Percentiles rank a stretch among this genome's conserved stretches.
phyloP scores from a whole-genome alignment of 805 yeast species.

The Nakazawaea pomicola region DNA sequence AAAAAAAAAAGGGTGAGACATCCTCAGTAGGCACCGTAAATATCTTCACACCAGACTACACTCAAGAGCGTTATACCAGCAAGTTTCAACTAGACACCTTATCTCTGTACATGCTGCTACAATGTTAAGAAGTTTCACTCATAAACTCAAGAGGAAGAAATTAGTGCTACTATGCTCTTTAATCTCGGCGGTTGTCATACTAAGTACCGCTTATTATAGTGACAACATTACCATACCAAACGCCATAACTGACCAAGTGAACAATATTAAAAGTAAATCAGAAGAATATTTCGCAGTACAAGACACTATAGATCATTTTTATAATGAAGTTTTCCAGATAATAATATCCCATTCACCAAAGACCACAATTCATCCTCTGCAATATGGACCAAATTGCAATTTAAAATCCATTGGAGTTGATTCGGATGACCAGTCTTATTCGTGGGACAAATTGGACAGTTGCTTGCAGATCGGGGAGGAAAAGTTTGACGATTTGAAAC shows the following conservation, averaged over 20 bases:
- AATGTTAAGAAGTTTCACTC: neutral
- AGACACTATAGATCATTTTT: neutral
- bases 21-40: too few relatives aligned
- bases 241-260: neutral
- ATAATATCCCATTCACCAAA: slow-evolving; percentile 17
- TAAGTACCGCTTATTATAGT: neutral
- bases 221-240: neutral
- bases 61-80: too few relatives aligned
- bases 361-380: slow-evolving; percentile 19
- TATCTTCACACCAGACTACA: too few relatives aligned
- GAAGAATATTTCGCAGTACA: neutral
- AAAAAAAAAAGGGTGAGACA: too few relatives aligned
- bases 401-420: neutral
- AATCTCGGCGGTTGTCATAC: neutral
- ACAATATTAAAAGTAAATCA: neutral
- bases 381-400: slow-evolving; percentile 9
- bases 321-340: slow-evolving; percentile 7
- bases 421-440: slow-evolving; percentile 1
- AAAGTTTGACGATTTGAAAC: slow-evolving; percentile 24
- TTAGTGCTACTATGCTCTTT: neutral
- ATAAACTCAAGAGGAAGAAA: neutral
- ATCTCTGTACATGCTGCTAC: too few relatives aligned
- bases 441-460: slow-evolving; percentile 26
- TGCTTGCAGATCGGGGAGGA: slow-evolving; percentile 30
- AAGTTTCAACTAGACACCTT: too few relatives aligned